Percentiles rank a stretch among this genome's conserved stretches.
Conservation (phyloP, 495 filamentous ascomycete species). For the Trichoderma parareesei region DNA sequence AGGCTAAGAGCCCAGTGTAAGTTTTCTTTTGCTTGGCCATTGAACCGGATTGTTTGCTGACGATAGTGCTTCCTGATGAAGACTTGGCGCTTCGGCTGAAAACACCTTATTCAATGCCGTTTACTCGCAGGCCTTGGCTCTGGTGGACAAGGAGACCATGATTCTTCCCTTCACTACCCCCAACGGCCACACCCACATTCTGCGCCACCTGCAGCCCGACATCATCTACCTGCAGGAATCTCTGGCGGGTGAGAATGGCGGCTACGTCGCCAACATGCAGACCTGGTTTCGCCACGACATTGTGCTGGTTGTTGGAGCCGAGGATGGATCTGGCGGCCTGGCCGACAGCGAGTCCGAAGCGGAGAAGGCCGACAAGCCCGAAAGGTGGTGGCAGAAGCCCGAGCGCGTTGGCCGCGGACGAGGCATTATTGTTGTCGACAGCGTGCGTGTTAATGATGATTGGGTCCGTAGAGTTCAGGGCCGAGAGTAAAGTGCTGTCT, state of each 20-base stretch:
- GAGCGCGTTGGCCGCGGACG: conserved; percentile 77
- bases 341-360: conserved; percentile 85
- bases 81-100: conserved; percentile 24
- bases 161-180: conserved; percentile 79
- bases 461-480: conserved; percentile 69
- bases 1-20: conserved; percentile 47
- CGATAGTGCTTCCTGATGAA: neutral
- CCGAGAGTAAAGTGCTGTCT: conserved; percentile 46
- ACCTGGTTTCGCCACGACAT: conserved; percentile 80
- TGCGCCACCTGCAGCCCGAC: conserved; percentile 74
- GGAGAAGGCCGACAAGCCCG: conserved; percentile 45
- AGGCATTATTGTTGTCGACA: conserved; percentile 80
- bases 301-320: conserved; percentile 72
- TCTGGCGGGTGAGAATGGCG: conserved; percentile 62
- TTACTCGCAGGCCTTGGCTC: conserved; percentile 61
- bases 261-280: conserved; percentile 59
- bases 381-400: conserved; percentile 77
- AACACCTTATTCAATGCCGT: conserved; percentile 62
- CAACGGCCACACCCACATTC: conserved; percentile 70
- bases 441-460: conserved; percentile 67
- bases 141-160: conserved; percentile 76
- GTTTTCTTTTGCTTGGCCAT: conserved; percentile 20
- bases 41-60: conserved; percentile 26
- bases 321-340: conserved; percentile 73
- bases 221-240: conserved; percentile 80